A percentile compares a stretch with the other conserved stretches of the same genome.
These are phyloP conservation scores for Globisporangium megalacanthum DNA, from an alignment of 352 stramenopile species.

Conservation along the genomic window DNA sequence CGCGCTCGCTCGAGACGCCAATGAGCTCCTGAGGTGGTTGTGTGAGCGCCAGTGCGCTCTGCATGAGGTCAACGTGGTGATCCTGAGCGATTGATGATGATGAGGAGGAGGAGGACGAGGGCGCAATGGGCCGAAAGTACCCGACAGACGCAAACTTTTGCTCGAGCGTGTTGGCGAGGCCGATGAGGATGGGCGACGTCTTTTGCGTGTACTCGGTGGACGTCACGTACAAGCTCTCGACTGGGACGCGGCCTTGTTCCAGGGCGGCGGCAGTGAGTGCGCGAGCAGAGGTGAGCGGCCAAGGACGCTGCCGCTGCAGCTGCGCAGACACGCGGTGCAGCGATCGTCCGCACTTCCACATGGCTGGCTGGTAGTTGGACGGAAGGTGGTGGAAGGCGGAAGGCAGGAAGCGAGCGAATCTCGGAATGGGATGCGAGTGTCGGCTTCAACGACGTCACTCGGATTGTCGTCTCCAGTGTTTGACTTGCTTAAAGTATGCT, in stretches of 20 bases:
- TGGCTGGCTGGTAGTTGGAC: not conserved
- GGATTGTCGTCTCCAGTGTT: no score
- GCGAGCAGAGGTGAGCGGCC: slow-evolving; percentile 7
- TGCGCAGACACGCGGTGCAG: slow-evolving; percentile 14
- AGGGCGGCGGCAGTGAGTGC: slow-evolving; percentile 30
- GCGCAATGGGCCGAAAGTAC: slow-evolving; percentile 77
- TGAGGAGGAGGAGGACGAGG: slow-evolving; percentile 11
- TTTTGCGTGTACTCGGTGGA: slow-evolving; percentile 58
- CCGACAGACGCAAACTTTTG: slow-evolving; percentile 67
- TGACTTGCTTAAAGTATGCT: no score
- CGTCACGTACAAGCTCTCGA: slow-evolving; percentile 62
- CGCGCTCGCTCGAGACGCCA: slow-evolving; percentile 50
- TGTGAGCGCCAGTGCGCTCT: slow-evolving; percentile 46
- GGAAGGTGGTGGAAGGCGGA: slow-evolving; percentile 6
- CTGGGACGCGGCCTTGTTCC: slow-evolving; percentile 30
- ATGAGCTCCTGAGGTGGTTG: slow-evolving; percentile 42
- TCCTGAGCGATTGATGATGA: slow-evolving; percentile 18
- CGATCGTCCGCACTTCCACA: slow-evolving; percentile 13
- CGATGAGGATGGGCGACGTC: slow-evolving; percentile 66
- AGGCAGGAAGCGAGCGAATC: no score
- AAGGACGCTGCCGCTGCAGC: slow-evolving; percentile 7
- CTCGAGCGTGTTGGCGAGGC: slow-evolving; percentile 59
- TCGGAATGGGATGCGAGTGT: no score
- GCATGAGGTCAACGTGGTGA: slow-evolving; percentile 72
- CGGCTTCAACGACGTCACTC: no score